Percentiles rank a stretch among this genome's conserved stretches.
phyloP scores from a whole-genome alignment of 345 rosid species.

The Salix purpurea region DNA sequence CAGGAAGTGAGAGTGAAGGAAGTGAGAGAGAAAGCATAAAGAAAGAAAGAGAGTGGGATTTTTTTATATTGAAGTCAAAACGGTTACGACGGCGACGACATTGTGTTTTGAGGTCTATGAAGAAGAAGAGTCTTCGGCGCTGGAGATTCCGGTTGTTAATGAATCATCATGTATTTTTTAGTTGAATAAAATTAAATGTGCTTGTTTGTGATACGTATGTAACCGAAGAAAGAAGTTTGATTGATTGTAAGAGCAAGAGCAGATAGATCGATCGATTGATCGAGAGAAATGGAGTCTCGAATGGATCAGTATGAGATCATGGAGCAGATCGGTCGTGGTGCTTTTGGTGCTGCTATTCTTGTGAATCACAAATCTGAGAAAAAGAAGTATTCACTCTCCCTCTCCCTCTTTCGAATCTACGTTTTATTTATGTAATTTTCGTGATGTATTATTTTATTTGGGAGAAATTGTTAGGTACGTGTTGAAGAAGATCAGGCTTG shows the following conservation, averaged over 20 bases:
- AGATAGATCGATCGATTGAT: background rate
- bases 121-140: background rate
- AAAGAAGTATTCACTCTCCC: conserved; percentile 51
- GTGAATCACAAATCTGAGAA: conserved; percentile 87
- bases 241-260: conserved; percentile 7
- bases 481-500: conserved; percentile 96
- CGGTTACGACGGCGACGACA: no score
- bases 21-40: background rate
- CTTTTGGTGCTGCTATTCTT: conserved; percentile 95
- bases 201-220: background rate
- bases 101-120: conserved; percentile 1
- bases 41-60: background rate
- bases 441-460: background rate
- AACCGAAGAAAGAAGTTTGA: background rate
- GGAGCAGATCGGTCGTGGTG: conserved; percentile 99
- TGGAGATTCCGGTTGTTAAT: conserved; percentile 1
- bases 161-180: background rate
- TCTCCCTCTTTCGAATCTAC: background rate
- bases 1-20: background rate
- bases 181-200: background rate
- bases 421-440: background rate
- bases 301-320: conserved; percentile 99
- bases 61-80: no score
- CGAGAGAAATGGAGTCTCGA: conserved; percentile 66
- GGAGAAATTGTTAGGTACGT: conserved; percentile 59